Conservation (phyloP, 257 asterid genomes). For the Solanum phureja region DNA sequence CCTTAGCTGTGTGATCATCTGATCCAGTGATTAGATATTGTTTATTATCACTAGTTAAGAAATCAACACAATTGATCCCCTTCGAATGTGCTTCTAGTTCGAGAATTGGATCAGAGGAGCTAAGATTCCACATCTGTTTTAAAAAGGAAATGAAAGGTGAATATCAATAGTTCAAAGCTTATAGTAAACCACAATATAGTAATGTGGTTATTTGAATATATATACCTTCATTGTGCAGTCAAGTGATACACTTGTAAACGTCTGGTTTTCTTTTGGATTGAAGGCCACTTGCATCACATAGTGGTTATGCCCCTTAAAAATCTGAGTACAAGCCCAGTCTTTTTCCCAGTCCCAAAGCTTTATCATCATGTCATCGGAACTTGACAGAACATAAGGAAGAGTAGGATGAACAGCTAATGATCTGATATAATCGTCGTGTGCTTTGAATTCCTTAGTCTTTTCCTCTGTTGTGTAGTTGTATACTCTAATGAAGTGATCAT, state of each 20-base stretch:
- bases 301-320: slow-evolving; percentile 96
- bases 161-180: background rate
- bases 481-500: slow-evolving; percentile 92
- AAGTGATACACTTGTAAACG: slow-evolving; percentile 97
- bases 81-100: slow-evolving; percentile 87
- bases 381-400: slow-evolving; percentile 83
- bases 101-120: slow-evolving; percentile 93
- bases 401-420: slow-evolving; percentile 97
- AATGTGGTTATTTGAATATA: background rate
- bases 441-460: slow-evolving; percentile 86
- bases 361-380: slow-evolving; percentile 97
- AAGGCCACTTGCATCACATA: slow-evolving; percentile 99
- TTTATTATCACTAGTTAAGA: slow-evolving; percentile 83
- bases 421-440: slow-evolving; percentile 94
- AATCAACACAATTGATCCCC: slow-evolving; percentile 96
- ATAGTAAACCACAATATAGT: background rate
- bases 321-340: slow-evolving; percentile 91
- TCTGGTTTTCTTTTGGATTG: slow-evolving; percentile 89
- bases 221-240: slow-evolving; percentile 87
- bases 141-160: background rate
- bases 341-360: slow-evolving; percentile 99
- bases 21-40: slow-evolving; percentile 92
- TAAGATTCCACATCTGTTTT: slow-evolving; percentile 89
- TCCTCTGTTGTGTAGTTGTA: slow-evolving; percentile 96
- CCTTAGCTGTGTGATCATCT: slow-evolving; percentile 98